Conservation (phyloP, 176 grass and related monocot species). For the Carex scoparia region DNA sequence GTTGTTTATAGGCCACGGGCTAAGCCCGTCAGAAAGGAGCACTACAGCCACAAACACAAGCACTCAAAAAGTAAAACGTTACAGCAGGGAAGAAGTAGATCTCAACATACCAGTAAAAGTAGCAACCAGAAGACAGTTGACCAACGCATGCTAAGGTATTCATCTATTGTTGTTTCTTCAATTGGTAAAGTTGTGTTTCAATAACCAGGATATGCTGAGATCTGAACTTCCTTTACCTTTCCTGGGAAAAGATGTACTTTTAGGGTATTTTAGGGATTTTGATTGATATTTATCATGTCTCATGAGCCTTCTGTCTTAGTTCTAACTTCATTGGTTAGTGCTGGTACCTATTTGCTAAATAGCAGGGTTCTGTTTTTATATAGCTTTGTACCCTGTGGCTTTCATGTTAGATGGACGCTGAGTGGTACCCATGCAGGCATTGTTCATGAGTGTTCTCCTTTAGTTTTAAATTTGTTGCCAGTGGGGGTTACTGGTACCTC, state of each 20-base stretch:
- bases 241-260: background rate
- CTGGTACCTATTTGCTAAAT: background rate
- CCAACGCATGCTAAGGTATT: slow-evolving; percentile 14
- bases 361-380: background rate
- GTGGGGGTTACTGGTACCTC: background rate
- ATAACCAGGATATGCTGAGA: background rate
- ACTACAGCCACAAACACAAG: slow-evolving; percentile 56
- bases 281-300: background rate
- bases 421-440: background rate
- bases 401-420: background rate
- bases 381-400: background rate
- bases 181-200: background rate
- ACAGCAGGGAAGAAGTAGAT: slow-evolving; percentile 55
- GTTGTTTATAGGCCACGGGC: slow-evolving; percentile 18
- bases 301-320: background rate
- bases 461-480: background rate
- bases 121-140: slow-evolving; percentile 11
- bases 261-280: background rate
- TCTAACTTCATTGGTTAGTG: background rate
- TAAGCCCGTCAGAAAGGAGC: slow-evolving; percentile 49
- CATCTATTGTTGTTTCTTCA: background rate
- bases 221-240: background rate
- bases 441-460: background rate
- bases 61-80: slow-evolving; percentile 37
- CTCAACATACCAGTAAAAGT: slow-evolving; percentile 40